Evolutionary conservation across 2,329 filamentous ascomycete species (phyloP).

Genomic region (Diaporthe citriasiana): DNA sequence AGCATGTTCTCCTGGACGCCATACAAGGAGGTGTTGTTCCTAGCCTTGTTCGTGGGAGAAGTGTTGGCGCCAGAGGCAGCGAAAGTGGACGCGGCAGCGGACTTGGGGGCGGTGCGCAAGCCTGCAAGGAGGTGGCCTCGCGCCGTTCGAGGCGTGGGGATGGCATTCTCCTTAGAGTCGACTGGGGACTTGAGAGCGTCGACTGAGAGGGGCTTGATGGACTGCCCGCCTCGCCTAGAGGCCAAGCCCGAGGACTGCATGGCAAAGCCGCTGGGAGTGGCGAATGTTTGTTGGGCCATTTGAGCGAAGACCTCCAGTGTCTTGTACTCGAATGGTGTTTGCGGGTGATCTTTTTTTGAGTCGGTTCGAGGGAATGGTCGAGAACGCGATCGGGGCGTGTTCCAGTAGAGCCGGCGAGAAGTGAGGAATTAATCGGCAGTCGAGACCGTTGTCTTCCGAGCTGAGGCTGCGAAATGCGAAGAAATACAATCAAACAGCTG

Average conservation of each 20-base stretch:
- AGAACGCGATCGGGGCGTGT: slow-evolving; percentile 19
- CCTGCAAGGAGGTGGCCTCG: slow-evolving; percentile 95
- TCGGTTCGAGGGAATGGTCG: slow-evolving; percentile 4
- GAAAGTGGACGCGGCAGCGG: slow-evolving; percentile 78
- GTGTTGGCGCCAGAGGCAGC: slow-evolving; percentile 58
- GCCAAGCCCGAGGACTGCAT: slow-evolving; percentile 86
- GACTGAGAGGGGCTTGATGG: slow-evolving; percentile 91
- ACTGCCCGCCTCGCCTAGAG: slow-evolving; percentile 85
- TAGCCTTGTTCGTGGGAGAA: slow-evolving; percentile 56
- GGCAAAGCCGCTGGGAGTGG: slow-evolving; percentile 78
- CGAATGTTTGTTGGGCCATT: slow-evolving; percentile 92
- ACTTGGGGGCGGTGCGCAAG: slow-evolving; percentile 93
- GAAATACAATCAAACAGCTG: slow-evolving; percentile 40
- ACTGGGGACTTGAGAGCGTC: slow-evolving; percentile 76
- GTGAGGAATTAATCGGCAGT: slow-evolving; percentile 7
- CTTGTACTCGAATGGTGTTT: slow-evolving; percentile 69
- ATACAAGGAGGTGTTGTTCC: slow-evolving; percentile 60
- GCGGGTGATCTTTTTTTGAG: background rate
- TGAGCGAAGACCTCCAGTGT: slow-evolving; percentile 90
- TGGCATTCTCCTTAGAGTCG: slow-evolving; percentile 75
- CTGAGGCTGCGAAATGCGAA: background rate
- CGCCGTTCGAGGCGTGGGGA: slow-evolving; percentile 90
- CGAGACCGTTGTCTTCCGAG: slow-evolving; percentile 3
- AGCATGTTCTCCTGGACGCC: slow-evolving; percentile 59
- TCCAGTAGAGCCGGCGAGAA: background rate